phyloP scores from a whole-genome alignment of 148 eudicot species.

The Silene latifolia region DNA sequence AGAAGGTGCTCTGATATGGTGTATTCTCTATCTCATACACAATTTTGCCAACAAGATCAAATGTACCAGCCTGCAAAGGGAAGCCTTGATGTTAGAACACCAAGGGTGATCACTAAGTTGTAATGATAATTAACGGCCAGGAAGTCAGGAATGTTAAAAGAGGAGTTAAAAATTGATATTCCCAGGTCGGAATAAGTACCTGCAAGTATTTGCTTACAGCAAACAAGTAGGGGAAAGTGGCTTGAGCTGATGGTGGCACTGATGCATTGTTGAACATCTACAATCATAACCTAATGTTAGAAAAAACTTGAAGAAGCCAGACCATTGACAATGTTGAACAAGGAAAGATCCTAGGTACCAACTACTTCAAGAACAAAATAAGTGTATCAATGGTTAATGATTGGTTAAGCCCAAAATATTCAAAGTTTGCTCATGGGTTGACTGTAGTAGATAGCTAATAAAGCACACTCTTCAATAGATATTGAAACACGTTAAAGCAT shows the following conservation, averaged over 20 bases:
- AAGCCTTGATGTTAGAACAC: background rate
- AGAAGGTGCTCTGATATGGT: slow-evolving; percentile 82
- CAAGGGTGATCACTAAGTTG: background rate
- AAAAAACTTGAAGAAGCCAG: background rate
- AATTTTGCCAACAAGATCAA: slow-evolving; percentile 83
- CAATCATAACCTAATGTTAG: background rate
- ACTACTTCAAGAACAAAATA: background rate
- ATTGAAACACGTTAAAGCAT: background rate
- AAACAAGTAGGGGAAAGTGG: slow-evolving; percentile 80
- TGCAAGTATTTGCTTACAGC: slow-evolving; percentile 91
- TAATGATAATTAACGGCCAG: background rate
- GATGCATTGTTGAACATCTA: slow-evolving; percentile 81
- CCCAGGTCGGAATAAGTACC: slow-evolving; percentile 32
- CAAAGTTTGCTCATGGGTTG: background rate
- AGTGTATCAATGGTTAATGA: background rate
- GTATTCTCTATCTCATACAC: slow-evolving; percentile 77
- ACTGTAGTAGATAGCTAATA: background rate
- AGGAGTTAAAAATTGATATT: background rate
- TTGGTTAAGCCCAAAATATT: background rate
- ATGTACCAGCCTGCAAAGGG: slow-evolving; percentile 70
- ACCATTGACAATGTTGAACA: background rate
- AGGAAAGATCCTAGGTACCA: background rate
- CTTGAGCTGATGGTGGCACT: slow-evolving; percentile 86
- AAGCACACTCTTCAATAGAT: background rate
- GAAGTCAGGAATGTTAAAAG: background rate